phyloP scores from a whole-genome alignment of 495 filamentous ascomycete genomes.

The Glonium stellatum region DNA sequence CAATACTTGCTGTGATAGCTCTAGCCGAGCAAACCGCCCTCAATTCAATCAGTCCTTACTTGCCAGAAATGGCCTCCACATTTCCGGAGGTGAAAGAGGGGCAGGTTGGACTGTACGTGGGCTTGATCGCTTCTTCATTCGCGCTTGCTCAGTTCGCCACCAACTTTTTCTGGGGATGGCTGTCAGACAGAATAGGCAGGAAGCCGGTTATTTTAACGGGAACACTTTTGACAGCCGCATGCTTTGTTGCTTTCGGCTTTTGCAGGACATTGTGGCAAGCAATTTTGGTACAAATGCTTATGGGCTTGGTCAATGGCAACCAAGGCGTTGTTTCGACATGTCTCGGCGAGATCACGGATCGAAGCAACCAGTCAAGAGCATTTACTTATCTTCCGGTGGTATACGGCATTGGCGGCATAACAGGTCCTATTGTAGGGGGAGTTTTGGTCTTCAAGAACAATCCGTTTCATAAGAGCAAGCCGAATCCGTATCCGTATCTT shows the following conservation, averaged over 20 bases:
- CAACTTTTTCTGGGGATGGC: constrained; percentile 89
- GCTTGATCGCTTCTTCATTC: constrained; percentile 80
- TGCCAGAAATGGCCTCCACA: constrained; percentile 80
- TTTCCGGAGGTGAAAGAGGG: constrained; percentile 70
- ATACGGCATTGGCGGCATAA: constrained; percentile 88
- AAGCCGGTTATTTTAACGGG: constrained; percentile 90
- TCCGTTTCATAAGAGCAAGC: constrained; percentile 45
- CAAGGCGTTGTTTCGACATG: constrained; percentile 82
- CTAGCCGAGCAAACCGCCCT: constrained; percentile 92
- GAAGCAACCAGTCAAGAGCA: constrained; percentile 82
- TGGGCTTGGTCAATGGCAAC: constrained; percentile 93
- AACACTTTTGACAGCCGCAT: constrained; percentile 69
- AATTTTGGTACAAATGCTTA: constrained; percentile 73
- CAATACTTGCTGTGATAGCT: constrained; percentile 78
- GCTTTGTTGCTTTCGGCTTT: constrained; percentile 84
- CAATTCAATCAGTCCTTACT: constrained; percentile 93
- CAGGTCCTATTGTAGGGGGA: constrained; percentile 85
- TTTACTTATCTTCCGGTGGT: constrained; percentile 91
- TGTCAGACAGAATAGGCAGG: constrained; percentile 82
- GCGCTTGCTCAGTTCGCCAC: constrained; percentile 86
- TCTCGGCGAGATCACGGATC: constrained; percentile 89
- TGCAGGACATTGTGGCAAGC: constrained; percentile 76
- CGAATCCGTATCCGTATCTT: constrained; percentile 71
- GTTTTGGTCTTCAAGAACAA: constrained; percentile 58
- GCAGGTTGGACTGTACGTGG: constrained; percentile 81